Conservation (phyloP, 1,284 basidiomycete species). For the Singerocomus inundabilis region DNA sequence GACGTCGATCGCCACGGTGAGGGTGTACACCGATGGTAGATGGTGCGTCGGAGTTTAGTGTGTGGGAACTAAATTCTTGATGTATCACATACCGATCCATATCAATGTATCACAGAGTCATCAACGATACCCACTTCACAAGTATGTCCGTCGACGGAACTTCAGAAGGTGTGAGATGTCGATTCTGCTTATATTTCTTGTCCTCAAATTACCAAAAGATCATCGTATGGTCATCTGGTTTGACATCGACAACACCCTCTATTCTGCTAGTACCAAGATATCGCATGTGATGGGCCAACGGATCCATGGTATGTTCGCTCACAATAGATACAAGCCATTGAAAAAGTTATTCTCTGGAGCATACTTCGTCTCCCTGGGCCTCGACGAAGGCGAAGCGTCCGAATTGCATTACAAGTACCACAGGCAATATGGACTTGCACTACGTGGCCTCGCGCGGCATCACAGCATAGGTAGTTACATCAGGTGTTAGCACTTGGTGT, state of each 20-base stretch:
- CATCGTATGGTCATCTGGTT: slow-evolving; percentile 66
- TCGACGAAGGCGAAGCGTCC: slow-evolving; percentile 68
- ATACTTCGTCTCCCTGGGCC: slow-evolving; percentile 74
- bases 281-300: slow-evolving; percentile 78
- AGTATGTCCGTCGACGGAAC: slow-evolving; percentile 24
- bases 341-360: slow-evolving; percentile 39
- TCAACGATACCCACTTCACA: slow-evolving; percentile 27
- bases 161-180: slow-evolving; percentile 24
- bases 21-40: slow-evolving; percentile 5
- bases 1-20: slow-evolving; percentile 25
- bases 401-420: slow-evolving; percentile 77
- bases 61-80: slow-evolving; percentile 27
- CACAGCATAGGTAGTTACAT: slow-evolving; percentile 67
- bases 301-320: slow-evolving; percentile 59
- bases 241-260: slow-evolving; percentile 87
- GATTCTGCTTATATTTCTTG: neutral
- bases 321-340: neutral
- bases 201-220: slow-evolving; percentile 33
- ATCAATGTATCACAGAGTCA: too few species aligned
- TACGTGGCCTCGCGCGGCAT: slow-evolving; percentile 78
- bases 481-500: neutral
- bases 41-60: slow-evolving; percentile 29
- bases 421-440: slow-evolving; percentile 79
- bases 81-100: slow-evolving; percentile 12
- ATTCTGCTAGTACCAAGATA: slow-evolving; percentile 73